A percentile compares a stretch with the other conserved stretches of the same genome.
phyloP scores from a whole-genome alignment of 2,329 filamentous ascomycete genomes.

The Cercospora sp. region DNA sequence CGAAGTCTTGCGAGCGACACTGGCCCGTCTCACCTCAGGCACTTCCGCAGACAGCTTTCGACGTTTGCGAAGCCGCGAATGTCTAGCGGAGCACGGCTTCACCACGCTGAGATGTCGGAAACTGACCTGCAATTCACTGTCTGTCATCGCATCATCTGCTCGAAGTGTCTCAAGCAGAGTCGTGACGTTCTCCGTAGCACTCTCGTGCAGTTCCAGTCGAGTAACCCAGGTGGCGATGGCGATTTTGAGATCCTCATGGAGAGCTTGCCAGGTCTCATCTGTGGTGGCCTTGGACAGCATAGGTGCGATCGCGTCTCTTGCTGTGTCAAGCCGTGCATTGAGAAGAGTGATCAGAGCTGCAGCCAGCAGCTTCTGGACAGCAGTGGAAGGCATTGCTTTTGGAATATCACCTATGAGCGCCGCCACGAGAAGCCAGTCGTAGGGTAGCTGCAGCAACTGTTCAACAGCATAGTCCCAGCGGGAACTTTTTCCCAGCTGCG shows the following conservation, averaged over 20 bases:
- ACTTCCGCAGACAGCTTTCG: constrained; percentile 18
- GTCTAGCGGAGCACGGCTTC: neutral
- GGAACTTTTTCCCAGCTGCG: constrained; percentile 22
- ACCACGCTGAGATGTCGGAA: constrained; percentile 28
- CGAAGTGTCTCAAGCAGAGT: constrained; percentile 25
- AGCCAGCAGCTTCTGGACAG: constrained; percentile 25
- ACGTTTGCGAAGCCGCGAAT: constrained; percentile 25
- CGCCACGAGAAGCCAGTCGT: constrained; percentile 19
- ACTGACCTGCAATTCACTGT: constrained; percentile 25
- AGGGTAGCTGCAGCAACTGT: constrained; percentile 20
- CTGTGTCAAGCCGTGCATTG: neutral
- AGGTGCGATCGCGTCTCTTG: constrained; percentile 26
- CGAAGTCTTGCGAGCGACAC: neutral
- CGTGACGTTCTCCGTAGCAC: constrained; percentile 22
- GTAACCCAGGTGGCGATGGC: constrained; percentile 30
- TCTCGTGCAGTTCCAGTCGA: constrained; percentile 21
- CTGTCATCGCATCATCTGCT: constrained; percentile 31
- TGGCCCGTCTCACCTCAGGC: neutral
- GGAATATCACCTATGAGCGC: constrained; percentile 19
- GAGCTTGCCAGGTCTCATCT: constrained; percentile 20
- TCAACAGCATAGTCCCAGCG: constrained; percentile 28
- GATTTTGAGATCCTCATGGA: constrained; percentile 34
- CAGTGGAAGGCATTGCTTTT: constrained; percentile 8
- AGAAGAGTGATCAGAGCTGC: constrained; percentile 22
- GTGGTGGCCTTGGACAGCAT: constrained; percentile 17